Evolutionary conservation across 1,139 yeast species (phyloP).

Genomic region (Hyphopichia wangnamkhiaoensis): DNA sequence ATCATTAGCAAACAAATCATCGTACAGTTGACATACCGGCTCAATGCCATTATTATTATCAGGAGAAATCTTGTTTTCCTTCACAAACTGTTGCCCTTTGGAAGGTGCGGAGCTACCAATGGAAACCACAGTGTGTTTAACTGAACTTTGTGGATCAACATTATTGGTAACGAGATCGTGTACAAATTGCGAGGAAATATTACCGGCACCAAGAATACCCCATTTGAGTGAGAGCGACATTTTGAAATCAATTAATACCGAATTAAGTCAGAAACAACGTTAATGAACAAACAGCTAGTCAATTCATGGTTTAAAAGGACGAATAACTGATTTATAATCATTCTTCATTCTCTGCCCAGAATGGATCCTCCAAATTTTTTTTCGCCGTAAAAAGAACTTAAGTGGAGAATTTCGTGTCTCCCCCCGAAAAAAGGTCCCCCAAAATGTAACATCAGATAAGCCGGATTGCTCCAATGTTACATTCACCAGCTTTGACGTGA

Average conservation of each 20-base stretch:
- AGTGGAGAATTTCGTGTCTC: too few species aligned
- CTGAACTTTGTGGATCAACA: slow-evolving; percentile 15
- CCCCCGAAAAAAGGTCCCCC: too few species aligned
- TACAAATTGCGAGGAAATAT: slow-evolving; percentile 41
- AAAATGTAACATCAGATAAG: too few species aligned
- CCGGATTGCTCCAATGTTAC: too few species aligned
- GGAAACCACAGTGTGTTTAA: slow-evolving; percentile 29
- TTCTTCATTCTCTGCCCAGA: too few species aligned
- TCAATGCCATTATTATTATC: slow-evolving; percentile 19
- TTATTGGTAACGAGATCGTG: slow-evolving; percentile 36
- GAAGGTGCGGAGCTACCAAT: slow-evolving; percentile 31
- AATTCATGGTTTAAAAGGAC: too few species aligned
- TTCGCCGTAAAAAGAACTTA: too few species aligned
- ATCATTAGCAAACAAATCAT: slow-evolving; percentile 41
- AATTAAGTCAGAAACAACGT: neutral
- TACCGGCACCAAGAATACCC: slow-evolving; percentile 52
- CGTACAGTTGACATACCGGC: slow-evolving; percentile 27
- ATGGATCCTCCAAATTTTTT: too few species aligned
- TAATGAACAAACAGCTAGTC: too few species aligned
- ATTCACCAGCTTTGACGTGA: too few species aligned
- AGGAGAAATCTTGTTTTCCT: slow-evolving; percentile 13
- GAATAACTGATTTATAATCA: too few species aligned
- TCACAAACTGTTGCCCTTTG: slow-evolving; percentile 29
- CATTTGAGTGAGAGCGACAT: slow-evolving; percentile 28
- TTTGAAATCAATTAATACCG: neutral